A percentile compares a stretch with the other conserved stretches of the same genome.
phyloP scores from a whole-genome alignment of 371 early-diverging fungal species.

The Lichtheimia ramosa region DNA sequence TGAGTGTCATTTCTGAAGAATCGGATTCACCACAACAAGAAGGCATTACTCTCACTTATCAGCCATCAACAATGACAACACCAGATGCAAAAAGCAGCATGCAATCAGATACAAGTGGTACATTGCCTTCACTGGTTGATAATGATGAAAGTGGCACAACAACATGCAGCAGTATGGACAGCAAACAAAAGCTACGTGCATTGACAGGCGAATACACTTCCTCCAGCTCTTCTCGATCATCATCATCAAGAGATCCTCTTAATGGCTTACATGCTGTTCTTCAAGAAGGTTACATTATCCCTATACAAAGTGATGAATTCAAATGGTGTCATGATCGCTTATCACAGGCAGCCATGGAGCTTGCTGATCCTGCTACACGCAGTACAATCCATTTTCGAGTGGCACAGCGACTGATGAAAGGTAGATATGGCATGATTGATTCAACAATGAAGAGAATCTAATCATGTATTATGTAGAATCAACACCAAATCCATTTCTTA shows the following conservation, averaged over 20 bases:
- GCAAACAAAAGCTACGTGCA: too few species aligned
- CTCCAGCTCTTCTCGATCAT: too few species aligned
- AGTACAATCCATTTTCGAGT: conserved; percentile 38
- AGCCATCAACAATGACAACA: too few species aligned
- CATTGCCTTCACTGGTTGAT: too few species aligned
- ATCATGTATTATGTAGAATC: not conserved
- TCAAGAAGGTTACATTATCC: conserved; percentile 46
- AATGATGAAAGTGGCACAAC: too few species aligned
- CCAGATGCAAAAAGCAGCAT: too few species aligned
- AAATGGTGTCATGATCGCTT: conserved; percentile 46
- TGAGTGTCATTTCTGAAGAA: not conserved
- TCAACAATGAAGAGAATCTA: not conserved
- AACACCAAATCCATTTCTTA: conserved; percentile 10
- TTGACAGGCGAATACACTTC: too few species aligned
- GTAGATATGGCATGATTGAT: not conserved
- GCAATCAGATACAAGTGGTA: too few species aligned
- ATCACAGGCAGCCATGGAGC: conserved; percentile 48
- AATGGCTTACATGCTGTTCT: conserved; percentile 37
- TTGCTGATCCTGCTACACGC: conserved; percentile 29
- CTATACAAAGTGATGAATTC: conserved; percentile 40
- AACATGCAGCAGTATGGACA: too few species aligned
- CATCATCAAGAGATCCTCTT: too few species aligned
- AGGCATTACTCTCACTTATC: too few species aligned
- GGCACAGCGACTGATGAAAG: conserved; percentile 24
- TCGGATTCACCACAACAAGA: too few species aligned